Conservation (phyloP, 2,329 filamentous ascomycete genomes). For the Penicillium sp. region DNA sequence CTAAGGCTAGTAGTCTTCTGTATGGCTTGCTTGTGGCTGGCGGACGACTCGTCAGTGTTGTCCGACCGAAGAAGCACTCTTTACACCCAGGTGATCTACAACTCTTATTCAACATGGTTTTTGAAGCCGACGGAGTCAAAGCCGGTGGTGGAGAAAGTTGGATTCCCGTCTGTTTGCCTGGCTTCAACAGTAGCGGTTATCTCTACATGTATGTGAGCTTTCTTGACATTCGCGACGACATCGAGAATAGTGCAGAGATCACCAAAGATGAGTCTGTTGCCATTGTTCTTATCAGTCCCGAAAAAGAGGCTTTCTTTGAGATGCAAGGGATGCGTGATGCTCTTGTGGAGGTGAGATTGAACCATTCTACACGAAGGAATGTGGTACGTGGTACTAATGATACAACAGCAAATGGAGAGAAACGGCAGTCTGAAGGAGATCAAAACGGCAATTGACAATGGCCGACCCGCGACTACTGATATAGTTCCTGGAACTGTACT, state of each 20-base stretch:
- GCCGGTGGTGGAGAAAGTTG: conserved; percentile 94
- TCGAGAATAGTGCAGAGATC: conserved; percentile 43
- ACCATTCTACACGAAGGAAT: neutral
- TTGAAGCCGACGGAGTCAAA: conserved; percentile 88
- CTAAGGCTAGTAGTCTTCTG: conserved; percentile 72
- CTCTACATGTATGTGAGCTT: conserved; percentile 99
- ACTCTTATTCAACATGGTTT: conserved; percentile 98
- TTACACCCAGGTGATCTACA: conserved; percentile 93
- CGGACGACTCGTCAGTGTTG: conserved; percentile 88
- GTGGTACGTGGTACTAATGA: conserved; percentile 27
- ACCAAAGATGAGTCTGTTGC: conserved; percentile 71
- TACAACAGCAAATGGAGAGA: conserved; percentile 63
- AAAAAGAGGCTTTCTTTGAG: conserved; percentile 91
- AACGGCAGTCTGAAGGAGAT: conserved; percentile 75
- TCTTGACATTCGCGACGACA: conserved; percentile 62
- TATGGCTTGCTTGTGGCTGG: conserved; percentile 94
- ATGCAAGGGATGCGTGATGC: conserved; percentile 69
- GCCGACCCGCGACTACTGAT: conserved; percentile 69
- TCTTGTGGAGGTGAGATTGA: conserved; percentile 52
- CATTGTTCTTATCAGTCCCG: conserved; percentile 84
- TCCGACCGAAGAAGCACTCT: conserved; percentile 90
- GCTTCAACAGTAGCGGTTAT: conserved; percentile 95
- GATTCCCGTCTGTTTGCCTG: conserved; percentile 92
- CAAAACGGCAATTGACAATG: conserved; percentile 64
- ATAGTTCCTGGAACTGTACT: conserved; percentile 77